Conservation (phyloP, 768 basidiomycete species). For the Tylopilus plumbeoviolaceoides region DNA sequence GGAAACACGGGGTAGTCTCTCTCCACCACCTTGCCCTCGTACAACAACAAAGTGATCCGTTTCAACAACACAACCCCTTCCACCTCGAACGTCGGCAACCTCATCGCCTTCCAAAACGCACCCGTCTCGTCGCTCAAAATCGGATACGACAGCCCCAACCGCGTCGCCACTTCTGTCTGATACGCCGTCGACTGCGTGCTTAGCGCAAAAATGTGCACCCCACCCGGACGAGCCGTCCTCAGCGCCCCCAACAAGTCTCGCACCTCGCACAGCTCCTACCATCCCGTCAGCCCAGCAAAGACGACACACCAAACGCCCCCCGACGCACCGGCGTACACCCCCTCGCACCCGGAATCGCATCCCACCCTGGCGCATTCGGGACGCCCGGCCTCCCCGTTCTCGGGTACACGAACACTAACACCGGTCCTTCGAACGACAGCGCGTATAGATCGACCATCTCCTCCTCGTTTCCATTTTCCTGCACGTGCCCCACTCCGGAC, state of each 20-base stretch:
- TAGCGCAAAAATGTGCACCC: slow-evolving; percentile 13
- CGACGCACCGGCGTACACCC: slow-evolving; percentile 21
- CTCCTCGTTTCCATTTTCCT: background rate
- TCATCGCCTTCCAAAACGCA: slow-evolving; percentile 4
- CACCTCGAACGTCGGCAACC: slow-evolving; percentile 20
- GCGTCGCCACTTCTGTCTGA: slow-evolving; percentile 16
- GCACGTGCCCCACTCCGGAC: background rate
- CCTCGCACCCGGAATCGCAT: slow-evolving; percentile 22
- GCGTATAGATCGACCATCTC: slow-evolving; percentile 10
- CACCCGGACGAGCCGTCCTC: background rate
- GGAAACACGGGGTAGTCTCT: background rate
- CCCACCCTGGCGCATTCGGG: slow-evolving; percentile 15
- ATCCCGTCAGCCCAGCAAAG: background rate
- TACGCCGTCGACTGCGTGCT: slow-evolving; percentile 19
- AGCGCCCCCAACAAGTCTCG: slow-evolving; percentile 11
- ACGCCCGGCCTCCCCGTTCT: slow-evolving; percentile 16
- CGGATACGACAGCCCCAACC: slow-evolving; percentile 12
- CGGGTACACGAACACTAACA: slow-evolving; percentile 25
- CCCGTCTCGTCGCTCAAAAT: slow-evolving; percentile 18
- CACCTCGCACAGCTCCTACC: slow-evolving; percentile 19
- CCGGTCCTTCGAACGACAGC: slow-evolving; percentile 13
- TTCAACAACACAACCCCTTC: slow-evolving; percentile 5
- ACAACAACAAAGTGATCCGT: slow-evolving; percentile 17
- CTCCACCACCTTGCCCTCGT: slow-evolving; percentile 9
- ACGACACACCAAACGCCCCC: too few relatives aligned